Base-by-base conservation (phyloP, 768 basidiomycete genomes). In the Asterophora lycoperdoides region DNA sequence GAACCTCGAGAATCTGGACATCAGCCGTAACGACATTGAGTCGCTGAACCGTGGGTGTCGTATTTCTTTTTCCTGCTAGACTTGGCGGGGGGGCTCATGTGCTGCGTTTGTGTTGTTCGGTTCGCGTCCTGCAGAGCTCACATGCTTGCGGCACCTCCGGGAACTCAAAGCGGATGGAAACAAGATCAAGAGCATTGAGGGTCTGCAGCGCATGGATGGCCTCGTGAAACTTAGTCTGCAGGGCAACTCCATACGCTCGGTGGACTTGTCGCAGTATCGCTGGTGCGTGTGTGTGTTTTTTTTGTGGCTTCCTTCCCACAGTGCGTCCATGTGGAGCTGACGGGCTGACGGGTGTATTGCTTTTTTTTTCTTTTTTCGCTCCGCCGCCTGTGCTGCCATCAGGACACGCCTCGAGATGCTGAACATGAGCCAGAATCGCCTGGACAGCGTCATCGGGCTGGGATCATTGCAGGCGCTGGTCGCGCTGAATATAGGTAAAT, bases 101-200 rank as follows among this genome's bases (percentile, higher is more conserved):
- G n/a, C 54, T 63, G 29, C 49, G 48, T 42, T 41, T n/a, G n/a
- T n/a, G n/a, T n/a, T n/a, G n/a, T n/a, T n/a, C n/a, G n/a, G n/a
- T n/a, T n/a, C n/a, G n/a, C n/a, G n/a, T n/a, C n/a, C n/a, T n/a
- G 50, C 56, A 96, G 93, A 96, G 64, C 73, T 98, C 23, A 77
- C 79, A 52, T 90, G 88, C 64, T 77, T 98, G 47, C 77, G 81
- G 52, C 91, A 90, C 63, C 72, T 98, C 47, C 80, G 91, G 30
- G 93, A 97, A 64, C 79, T 99, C 46, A 86, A 81, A 48, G 88
- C 89, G n/a, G 92, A 98, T 62, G 79, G 81, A 44, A 98, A 97
- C 69, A 75, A 73, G 62, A 85, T 99, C 55, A 68, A 64, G 14
- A 81, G 76, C 60, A 58, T 91, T 13, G 83, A 86, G 35, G 93